Base-by-base conservation (phyloP, 441 rosid species). In the Omphalea diandra region DNA sequence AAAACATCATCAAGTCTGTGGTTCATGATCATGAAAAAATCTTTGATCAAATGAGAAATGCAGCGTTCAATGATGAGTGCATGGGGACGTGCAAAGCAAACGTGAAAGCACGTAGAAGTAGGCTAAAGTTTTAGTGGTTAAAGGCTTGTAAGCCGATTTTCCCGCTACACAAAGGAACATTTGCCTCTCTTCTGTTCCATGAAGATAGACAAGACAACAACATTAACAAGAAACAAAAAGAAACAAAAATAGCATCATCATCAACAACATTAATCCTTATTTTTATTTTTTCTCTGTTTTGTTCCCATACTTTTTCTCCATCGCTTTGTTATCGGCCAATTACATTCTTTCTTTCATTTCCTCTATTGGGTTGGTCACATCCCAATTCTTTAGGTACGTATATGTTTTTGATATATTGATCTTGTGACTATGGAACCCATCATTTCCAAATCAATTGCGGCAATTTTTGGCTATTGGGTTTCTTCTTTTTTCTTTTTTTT, bases 81-180 rank as follows among this genome's bases (percentile, higher is more conserved):
- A 57, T 62, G 20, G 60, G 49, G 67, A 65, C 32, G 29, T 61
- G 68, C 24, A 55, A 46, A 31, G 75, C 72, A 76, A 61, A 79
- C 83, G 81, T 75, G 84, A 65, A 74, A 69, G 76, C 84, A 81
- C 79, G 77, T 56, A 44, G 61, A 54, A 61, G 52, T 35, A 58
- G 72, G 75, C 58, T 53, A 5, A 49, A 3, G 72, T 61, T 81
- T 76, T 67, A 66, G 57, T 69, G 69, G 83, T 71, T 83, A 46
- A 73, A 76, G 58, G 41, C 46, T 64, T 46, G 29, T 4, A 64
- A 71, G 41, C 81, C 87, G 84, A 81, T 10, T 79, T 82, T 84
- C 62, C 77, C 80, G 88, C 77, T 63, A 76, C 73, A 72, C 61
- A 77, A 76, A 69, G 63, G 65, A 71, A 69, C 73, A 63, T 57